phyloP scores from a whole-genome alignment of 257 asterid genomes.

The Rhazya stricta region DNA sequence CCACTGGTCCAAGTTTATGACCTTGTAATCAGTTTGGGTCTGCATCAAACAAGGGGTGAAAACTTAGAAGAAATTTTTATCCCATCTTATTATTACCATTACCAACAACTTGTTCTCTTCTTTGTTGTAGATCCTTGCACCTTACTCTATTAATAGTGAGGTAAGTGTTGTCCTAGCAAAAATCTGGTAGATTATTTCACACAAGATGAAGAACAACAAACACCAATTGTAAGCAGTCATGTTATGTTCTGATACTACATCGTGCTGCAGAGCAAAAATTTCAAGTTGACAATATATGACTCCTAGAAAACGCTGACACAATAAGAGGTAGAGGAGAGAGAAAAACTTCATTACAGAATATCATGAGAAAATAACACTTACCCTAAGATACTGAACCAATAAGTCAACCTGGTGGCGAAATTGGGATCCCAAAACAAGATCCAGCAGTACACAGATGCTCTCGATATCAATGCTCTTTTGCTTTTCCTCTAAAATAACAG shows the following conservation, averaged over 20 bases:
- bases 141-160: background rate
- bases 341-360: background rate
- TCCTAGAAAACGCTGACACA: background rate
- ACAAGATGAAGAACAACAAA: background rate
- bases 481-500: constrained; percentile 60
- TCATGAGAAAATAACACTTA: constrained; percentile 21
- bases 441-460: constrained; percentile 59
- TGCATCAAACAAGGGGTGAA: constrained; percentile 26
- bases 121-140: background rate
- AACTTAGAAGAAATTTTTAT: background rate
- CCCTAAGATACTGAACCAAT: constrained; percentile 58
- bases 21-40: constrained; percentile 76
- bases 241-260: background rate
- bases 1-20: constrained; percentile 91
- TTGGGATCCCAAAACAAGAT: constrained; percentile 60
- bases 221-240: background rate
- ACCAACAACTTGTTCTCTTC: background rate
- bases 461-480: constrained; percentile 88
- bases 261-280: background rate
- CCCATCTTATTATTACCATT: background rate
- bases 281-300: background rate
- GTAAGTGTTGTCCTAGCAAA: background rate
- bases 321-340: background rate
- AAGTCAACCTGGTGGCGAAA: constrained; percentile 57
- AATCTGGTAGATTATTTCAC: background rate